Percentiles rank a stretch among this genome's conserved stretches.
phyloP scores from a whole-genome alignment of 2,329 filamentous ascomycete species.

The Fusarium abutilonis region DNA sequence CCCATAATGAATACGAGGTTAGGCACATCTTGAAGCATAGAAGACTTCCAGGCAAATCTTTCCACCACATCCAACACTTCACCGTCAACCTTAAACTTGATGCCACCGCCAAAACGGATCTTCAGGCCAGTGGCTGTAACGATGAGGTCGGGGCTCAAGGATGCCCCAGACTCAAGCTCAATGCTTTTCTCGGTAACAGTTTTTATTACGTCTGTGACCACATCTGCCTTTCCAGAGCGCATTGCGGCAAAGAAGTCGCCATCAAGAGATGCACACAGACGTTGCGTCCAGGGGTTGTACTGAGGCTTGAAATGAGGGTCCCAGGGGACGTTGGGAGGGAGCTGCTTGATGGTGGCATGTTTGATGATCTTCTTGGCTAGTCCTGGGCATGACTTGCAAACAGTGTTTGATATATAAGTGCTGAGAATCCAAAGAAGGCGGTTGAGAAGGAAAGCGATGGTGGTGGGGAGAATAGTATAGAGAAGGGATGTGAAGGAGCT shows the following conservation, averaged over 20 bases:
- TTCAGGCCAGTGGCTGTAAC: slow-evolving; percentile 72
- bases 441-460: slow-evolving; percentile 56
- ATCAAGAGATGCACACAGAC: slow-evolving; percentile 67
- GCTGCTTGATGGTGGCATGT: slow-evolving; percentile 52
- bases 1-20: slow-evolving; percentile 68
- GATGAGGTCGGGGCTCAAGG: slow-evolving; percentile 67
- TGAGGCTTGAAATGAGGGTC: slow-evolving; percentile 65
- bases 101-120: slow-evolving; percentile 64
- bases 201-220: slow-evolving; percentile 60
- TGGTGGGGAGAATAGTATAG: slow-evolving; percentile 54
- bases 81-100: slow-evolving; percentile 62
- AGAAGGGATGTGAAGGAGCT: slow-evolving; percentile 50
- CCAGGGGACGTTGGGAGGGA: slow-evolving; percentile 59
- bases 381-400: slow-evolving; percentile 62
- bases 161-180: slow-evolving; percentile 54
- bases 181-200: slow-evolving; percentile 57
- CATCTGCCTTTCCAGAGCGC: slow-evolving; percentile 50
- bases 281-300: slow-evolving; percentile 73
- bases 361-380: slow-evolving; percentile 57
- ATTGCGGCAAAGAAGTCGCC: slow-evolving; percentile 59
- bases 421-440: slow-evolving; percentile 60
- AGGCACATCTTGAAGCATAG: slow-evolving; percentile 71
- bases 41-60: slow-evolving; percentile 66
- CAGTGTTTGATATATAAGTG: slow-evolving; percentile 52
- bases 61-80: slow-evolving; percentile 53